These are phyloP conservation scores for Phialophora verrucosa DNA, from an alignment of 2,329 filamentous ascomycete species.

Conservation along the genomic window DNA sequence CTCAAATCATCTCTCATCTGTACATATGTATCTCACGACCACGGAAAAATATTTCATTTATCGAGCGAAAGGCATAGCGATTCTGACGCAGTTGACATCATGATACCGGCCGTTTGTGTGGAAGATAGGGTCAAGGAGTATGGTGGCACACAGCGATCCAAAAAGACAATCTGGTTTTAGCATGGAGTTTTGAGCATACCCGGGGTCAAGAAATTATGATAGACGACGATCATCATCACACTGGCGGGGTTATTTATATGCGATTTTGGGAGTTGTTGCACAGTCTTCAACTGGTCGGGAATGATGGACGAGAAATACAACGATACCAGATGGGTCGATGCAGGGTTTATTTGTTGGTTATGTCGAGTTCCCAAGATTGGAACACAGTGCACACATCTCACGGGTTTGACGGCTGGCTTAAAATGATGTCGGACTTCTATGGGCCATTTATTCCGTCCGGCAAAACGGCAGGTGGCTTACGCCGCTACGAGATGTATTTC, in stretches of 20 bases:
- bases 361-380: conserved; percentile 27
- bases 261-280: conserved; percentile 29
- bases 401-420: conserved; percentile 33
- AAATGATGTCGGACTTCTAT: conserved; percentile 30
- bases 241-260: conserved; percentile 29
- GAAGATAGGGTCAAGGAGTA: conserved; percentile 34
- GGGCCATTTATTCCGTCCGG: conserved; percentile 23
- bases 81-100: conserved; percentile 40
- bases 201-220: conserved; percentile 34
- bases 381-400: conserved; percentile 32
- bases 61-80: conserved; percentile 40
- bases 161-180: conserved; percentile 34
- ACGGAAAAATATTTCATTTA: conserved; percentile 31
- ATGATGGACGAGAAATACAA: conserved; percentile 31
- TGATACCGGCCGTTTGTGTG: conserved; percentile 38
- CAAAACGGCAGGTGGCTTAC: conserved; percentile 26
- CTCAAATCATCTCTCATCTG: conserved; percentile 25
- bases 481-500: conserved; percentile 37
- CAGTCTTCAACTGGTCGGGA: conserved; percentile 23
- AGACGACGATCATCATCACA: conserved; percentile 34
- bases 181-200: conserved; percentile 39
- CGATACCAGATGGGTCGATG: conserved; percentile 34
- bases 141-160: conserved; percentile 38
- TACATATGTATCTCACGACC: conserved; percentile 37
- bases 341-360: conserved; percentile 27